Evolutionary conservation across 768 basidiomycete genomes (phyloP).

Genomic region (Russula sp.): DNA sequence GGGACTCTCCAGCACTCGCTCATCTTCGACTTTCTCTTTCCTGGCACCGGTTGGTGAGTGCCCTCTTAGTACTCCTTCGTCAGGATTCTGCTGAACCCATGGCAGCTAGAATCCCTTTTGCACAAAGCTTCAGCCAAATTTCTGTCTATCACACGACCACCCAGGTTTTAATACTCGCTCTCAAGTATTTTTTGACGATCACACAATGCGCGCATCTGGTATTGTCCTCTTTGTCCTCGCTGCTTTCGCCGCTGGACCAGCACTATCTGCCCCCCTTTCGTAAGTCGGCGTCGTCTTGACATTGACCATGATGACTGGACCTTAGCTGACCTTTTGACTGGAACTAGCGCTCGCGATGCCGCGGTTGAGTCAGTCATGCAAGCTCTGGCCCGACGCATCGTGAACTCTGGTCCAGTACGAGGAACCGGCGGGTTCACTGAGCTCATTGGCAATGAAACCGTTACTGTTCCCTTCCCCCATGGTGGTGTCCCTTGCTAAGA

Average conservation of each 20-base stretch:
- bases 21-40: background rate
- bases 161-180: no score
- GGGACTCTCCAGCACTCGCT: background rate
- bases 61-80: background rate
- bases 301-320: background rate
- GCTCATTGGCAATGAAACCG: no score
- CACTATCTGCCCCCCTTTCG: constrained; percentile 1
- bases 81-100: background rate
- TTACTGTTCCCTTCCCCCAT: no score
- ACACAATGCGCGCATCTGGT: no score
- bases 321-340: background rate
- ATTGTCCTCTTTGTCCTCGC: no score
- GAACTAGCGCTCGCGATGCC: no score
- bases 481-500: no score
- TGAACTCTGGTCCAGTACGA: no score
- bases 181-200: no score
- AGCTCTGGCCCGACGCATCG: no score
- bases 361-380: no score
- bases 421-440: no score
- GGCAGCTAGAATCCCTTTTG: background rate
- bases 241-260: background rate
- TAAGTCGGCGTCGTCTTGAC: background rate
- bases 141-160: background rate
- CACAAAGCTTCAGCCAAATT: background rate
- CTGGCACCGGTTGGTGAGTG: constrained; percentile 9